Conservation (phyloP, 148 eudicot species). For the Gaultheria prostrata region DNA sequence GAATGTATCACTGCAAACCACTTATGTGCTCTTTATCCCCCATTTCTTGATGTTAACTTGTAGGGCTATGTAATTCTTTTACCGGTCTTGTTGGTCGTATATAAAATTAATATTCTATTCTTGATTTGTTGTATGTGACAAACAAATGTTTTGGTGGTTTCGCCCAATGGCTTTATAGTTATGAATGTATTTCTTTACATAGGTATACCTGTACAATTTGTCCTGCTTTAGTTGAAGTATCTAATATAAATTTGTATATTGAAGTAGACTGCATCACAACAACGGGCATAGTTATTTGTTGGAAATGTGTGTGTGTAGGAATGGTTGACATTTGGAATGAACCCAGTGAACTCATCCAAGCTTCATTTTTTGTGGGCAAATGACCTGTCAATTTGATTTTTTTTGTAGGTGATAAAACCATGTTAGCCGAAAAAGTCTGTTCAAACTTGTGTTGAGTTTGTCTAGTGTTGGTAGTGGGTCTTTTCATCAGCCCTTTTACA, state of each 20-base stretch:
- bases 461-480: not conserved
- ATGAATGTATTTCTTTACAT: not conserved
- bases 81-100: not conserved
- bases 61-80: not conserved
- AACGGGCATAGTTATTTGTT: not conserved
- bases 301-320: not conserved
- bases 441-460: not conserved
- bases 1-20: not conserved
- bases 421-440: not conserved
- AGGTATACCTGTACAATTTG: not conserved
- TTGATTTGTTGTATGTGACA: not conserved
- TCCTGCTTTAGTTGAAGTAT: constrained; percentile 7
- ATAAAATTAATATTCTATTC: not conserved
- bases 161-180: not conserved
- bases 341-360: not conserved
- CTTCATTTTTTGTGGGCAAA: not conserved
- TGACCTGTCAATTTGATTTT: not conserved
- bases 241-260: not conserved
- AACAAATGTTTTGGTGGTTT: not conserved
- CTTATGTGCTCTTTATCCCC: not conserved
- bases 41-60: not conserved
- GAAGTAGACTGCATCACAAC: not conserved
- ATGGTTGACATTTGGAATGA: not conserved
- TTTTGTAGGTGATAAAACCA: not conserved
- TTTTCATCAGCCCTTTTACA: not conserved